These are phyloP conservation scores for Arachis stenosperma DNA, from an alignment of 306 rosid species.

Conservation along the genomic window DNA sequence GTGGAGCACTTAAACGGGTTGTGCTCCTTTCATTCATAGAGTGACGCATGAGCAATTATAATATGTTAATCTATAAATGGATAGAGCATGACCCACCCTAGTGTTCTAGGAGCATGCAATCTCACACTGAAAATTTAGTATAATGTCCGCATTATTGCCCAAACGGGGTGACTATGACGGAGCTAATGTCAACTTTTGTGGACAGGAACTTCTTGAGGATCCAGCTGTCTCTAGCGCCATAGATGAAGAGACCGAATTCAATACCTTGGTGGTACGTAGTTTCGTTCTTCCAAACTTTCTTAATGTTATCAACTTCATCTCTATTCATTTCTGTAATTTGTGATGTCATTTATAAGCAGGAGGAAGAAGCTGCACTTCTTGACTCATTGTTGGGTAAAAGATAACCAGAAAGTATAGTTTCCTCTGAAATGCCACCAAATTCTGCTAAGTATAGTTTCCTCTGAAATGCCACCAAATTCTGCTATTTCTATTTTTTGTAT, in stretches of 20 bases:
- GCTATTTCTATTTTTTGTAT: constrained; percentile 21
- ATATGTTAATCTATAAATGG: too few relatives aligned
- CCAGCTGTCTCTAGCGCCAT: constrained; percentile 72
- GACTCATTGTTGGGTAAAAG: constrained; percentile 76
- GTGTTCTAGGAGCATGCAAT: too few relatives aligned
- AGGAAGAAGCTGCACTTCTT: constrained; percentile 88
- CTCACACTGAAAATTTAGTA: constrained; percentile 1
- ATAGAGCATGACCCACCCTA: too few relatives aligned
- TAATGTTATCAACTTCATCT: constrained; percentile 5
- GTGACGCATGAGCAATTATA: too few relatives aligned
- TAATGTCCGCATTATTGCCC: not conserved
- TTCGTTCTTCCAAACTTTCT: constrained; percentile 34
- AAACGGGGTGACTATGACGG: not conserved
- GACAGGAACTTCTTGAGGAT: constrained; percentile 87
- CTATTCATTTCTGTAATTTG: constrained; percentile 26
- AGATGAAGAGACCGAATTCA: constrained; percentile 96
- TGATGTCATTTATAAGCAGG: constrained; percentile 52
- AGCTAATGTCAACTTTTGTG: constrained; percentile 41
- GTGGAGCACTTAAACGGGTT: too few relatives aligned
- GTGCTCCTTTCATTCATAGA: too few relatives aligned
- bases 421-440: constrained; percentile 9
- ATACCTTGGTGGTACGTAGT: constrained; percentile 83
- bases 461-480: constrained; percentile 6
- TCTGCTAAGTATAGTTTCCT: not conserved
- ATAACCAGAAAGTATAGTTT: constrained; percentile 31